phyloP scores from a whole-genome alignment of 2,329 filamentous ascomycete genomes.

The Trichoderma cornu-damae region DNA sequence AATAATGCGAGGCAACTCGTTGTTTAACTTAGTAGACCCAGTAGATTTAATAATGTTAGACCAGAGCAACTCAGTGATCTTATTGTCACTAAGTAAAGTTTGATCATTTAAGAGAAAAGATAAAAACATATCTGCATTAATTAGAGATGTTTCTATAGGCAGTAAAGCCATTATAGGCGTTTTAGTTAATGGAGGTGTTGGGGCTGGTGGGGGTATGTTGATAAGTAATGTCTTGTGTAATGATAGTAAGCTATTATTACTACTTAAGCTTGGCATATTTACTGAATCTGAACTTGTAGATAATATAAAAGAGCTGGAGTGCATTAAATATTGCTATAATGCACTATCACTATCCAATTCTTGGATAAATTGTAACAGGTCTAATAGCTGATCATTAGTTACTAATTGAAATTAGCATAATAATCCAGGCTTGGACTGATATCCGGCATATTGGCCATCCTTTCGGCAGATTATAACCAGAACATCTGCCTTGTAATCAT shows the following conservation, averaged over 20 bases:
- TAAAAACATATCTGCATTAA: background rate
- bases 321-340: background rate
- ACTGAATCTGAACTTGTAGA: background rate
- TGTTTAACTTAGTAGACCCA: background rate
- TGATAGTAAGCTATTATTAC: background rate
- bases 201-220: background rate
- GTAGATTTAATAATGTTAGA: background rate
- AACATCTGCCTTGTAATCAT: conserved; percentile 8
- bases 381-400: background rate
- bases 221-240: background rate
- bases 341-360: background rate
- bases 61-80: background rate
- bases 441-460: conserved; percentile 5
- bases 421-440: conserved; percentile 15
- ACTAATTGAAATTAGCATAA: background rate
- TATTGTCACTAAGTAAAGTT: background rate
- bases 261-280: background rate
- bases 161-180: background rate
- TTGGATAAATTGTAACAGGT: background rate
- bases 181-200: background rate
- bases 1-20: background rate
- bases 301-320: background rate
- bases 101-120: background rate
- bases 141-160: background rate
- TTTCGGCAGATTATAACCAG: conserved; percentile 4